Evolutionary conservation across 176 grass and related monocot genomes (phyloP).

Genomic region (Aegilops sharonensis): DNA sequence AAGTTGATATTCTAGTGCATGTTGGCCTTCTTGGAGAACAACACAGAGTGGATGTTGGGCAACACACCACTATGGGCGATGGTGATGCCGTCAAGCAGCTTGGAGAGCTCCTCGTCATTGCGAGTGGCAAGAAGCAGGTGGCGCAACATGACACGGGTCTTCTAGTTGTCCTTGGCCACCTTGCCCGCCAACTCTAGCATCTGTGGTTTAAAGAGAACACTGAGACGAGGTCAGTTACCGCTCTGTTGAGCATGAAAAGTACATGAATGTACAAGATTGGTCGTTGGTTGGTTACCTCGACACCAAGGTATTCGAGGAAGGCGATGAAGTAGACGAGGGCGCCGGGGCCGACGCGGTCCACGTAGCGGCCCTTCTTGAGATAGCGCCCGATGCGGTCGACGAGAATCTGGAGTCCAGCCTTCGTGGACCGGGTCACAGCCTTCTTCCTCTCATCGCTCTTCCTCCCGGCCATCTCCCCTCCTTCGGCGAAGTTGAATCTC

Average conservation of each 20-base stretch:
- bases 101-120: conserved; percentile 36
- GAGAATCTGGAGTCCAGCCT: too few species aligned
- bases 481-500: not conserved
- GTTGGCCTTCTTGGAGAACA: not conserved
- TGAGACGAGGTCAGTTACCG: not conserved
- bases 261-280: not conserved
- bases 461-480: too few species aligned
- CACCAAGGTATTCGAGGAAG: conserved; percentile 39
- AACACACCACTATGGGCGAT: not conserved
- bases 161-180: conserved; percentile 33
- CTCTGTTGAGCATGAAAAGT: not conserved
- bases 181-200: conserved; percentile 30
- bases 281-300: too few species aligned
- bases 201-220: not conserved
- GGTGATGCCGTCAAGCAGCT: not conserved
- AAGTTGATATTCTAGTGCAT: not conserved
- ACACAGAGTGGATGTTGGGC: conserved; percentile 8
- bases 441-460: too few species aligned
- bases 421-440: too few species aligned
- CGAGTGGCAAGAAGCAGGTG: conserved; percentile 28
- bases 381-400: too few species aligned
- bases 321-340: conserved; percentile 36
- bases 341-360: conserved; percentile 30
- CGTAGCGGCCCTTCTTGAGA: too few species aligned
- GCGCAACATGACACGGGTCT: not conserved